These are phyloP conservation scores for Ogataea thermomethanolica DNA, from an alignment of 805 yeast species.

Conservation along the genomic window DNA sequence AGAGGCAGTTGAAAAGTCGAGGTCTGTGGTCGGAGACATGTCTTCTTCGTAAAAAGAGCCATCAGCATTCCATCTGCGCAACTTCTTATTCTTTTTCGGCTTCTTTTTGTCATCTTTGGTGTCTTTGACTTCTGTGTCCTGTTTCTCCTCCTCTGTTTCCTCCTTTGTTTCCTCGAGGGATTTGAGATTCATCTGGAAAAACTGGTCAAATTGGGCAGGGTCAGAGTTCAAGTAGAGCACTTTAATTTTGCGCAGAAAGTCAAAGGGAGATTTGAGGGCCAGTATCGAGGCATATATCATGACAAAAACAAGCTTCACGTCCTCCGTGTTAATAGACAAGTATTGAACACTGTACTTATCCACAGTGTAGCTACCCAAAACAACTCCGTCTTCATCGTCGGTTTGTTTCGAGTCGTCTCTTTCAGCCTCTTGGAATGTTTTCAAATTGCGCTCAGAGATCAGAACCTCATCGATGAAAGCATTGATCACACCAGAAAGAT, in stretches of 20 bases:
- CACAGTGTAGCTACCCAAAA: constrained; percentile 30
- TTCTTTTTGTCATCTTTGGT: constrained; percentile 17
- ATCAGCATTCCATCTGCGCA: constrained; percentile 65
- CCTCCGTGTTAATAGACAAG: constrained; percentile 36
- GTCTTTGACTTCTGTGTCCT: constrained; percentile 5
- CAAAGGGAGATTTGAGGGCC: constrained; percentile 28
- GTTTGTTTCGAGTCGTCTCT: constrained; percentile 21
- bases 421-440: constrained; percentile 18
- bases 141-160: constrained; percentile 7
- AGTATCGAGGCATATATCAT: constrained; percentile 41
- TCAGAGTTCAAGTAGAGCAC: constrained; percentile 25
- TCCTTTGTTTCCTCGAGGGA: constrained; percentile 26
- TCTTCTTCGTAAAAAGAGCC: constrained; percentile 50
- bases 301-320: constrained; percentile 35
- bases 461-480: constrained; percentile 47
- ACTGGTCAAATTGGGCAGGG: constrained; percentile 36
- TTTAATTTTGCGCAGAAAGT: constrained; percentile 26
- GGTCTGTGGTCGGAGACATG: constrained; percentile 32
- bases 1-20: constrained; percentile 52
- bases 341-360: constrained; percentile 46
- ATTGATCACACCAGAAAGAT: constrained; percentile 41
- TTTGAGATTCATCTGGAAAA: constrained; percentile 36
- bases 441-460: constrained; percentile 37
- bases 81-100: constrained; percentile 34
- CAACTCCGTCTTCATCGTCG: constrained; percentile 20